Evolutionary conservation across 1,284 basidiomycete genomes (phyloP).

Genomic region (Leccinum solheimii): DNA sequence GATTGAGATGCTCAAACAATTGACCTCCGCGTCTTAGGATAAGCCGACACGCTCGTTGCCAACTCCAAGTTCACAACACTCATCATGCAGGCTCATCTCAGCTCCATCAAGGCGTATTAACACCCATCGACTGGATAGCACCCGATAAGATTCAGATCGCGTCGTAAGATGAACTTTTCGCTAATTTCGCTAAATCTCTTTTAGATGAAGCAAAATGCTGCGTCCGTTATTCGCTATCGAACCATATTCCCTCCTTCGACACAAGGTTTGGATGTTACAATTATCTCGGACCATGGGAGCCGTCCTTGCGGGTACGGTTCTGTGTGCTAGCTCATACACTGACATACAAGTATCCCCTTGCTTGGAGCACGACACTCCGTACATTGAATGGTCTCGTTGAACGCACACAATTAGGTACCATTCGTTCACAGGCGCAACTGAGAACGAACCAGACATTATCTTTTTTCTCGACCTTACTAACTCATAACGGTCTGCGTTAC

Average conservation of each 20-base stretch:
- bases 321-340: no score
- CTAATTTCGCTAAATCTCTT: slow-evolving; percentile 89
- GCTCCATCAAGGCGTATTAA: slow-evolving; percentile 50
- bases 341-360: no score
- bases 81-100: slow-evolving; percentile 79
- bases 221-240: slow-evolving; percentile 62
- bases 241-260: slow-evolving; percentile 63
- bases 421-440: no score
- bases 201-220: slow-evolving; percentile 91
- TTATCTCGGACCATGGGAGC: slow-evolving; percentile 49
- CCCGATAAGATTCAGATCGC: slow-evolving; percentile 55
- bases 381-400: no score
- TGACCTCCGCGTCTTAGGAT: slow-evolving; percentile 45
- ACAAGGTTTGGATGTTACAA: slow-evolving; percentile 12
- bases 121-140: slow-evolving; percentile 52
- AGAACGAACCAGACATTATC: no score
- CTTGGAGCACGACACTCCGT: no score
- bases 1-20: background rate
- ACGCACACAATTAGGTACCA: no score
- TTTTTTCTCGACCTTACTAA: no score
- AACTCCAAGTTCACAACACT: slow-evolving; percentile 90
- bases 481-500: no score
- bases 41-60: slow-evolving; percentile 87
- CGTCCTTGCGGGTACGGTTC: slow-evolving; percentile 65
- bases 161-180: slow-evolving; percentile 56